Evolutionary conservation across 306 rosid species (phyloP).

Genomic region (Quercus glauca): DNA sequence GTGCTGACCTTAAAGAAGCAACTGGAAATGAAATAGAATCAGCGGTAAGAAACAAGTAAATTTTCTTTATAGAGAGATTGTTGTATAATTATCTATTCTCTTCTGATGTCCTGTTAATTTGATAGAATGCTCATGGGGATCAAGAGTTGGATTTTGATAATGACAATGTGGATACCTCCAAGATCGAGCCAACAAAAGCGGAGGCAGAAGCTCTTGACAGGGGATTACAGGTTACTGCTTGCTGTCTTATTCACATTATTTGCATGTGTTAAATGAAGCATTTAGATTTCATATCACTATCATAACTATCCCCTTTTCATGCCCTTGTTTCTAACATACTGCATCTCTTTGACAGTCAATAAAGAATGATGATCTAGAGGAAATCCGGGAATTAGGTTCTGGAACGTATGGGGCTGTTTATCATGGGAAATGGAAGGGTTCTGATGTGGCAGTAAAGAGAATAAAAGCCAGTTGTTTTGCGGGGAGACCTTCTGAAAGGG

Average conservation of each 20-base stretch:
- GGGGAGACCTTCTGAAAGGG: conserved; percentile 95
- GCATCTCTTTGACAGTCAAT: conserved; percentile 60
- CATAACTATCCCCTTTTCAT: not conserved
- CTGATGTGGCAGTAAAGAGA: conserved; percentile 96
- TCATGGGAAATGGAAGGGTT: conserved; percentile 99
- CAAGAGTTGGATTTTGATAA: conserved; percentile 64
- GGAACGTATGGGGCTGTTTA: conserved; percentile 97
- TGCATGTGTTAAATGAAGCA: conserved; percentile 1
- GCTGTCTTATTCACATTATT: conserved; percentile 22
- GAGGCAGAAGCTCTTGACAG: conserved; percentile 92
- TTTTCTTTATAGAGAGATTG: conserved; percentile 2
- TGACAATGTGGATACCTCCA: conserved; percentile 54
- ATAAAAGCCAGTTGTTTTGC: conserved; percentile 97
- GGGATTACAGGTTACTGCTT: conserved; percentile 81
- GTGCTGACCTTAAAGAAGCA: conserved; percentile 39
- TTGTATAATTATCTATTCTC: conserved; percentile 19
- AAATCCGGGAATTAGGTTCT: conserved; percentile 93
- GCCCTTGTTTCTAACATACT: conserved; percentile 22
- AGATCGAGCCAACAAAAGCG: conserved; percentile 92
- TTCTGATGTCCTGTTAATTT: conserved; percentile 27
- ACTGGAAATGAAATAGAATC: conserved; percentile 49
- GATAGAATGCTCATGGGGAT: conserved; percentile 68
- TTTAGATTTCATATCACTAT: not conserved
- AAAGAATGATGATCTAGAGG: conserved; percentile 92
- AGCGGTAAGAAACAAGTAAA: conserved; percentile 49